Evolutionary conservation across 306 rosid species (phyloP), one percentile per base, ranked within the genome.

Genomic region (Notholithocarpus densiflorus): DNA sequence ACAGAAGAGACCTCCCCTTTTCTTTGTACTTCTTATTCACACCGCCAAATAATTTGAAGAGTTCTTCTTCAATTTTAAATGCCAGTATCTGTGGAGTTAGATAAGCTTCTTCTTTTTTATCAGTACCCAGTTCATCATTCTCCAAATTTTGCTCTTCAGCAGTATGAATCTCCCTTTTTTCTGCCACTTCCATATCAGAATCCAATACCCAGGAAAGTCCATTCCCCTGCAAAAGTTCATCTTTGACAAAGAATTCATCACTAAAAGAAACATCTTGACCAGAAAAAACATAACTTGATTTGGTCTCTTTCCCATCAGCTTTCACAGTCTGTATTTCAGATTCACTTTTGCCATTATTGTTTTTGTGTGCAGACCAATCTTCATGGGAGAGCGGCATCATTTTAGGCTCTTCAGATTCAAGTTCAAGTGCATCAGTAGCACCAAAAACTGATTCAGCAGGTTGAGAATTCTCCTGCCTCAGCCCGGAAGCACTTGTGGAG

Each of bases 1-100:
- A 96, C 75, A 96, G 59, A 82, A 96, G 99, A 68, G 99, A 96
- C 84, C 99, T 93, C 52, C 99, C 99, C 87, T 89, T 96, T 87
- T 96, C 99, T 81, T 96, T 96, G 86, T 96, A 96, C 90, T 96
- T 96, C 86, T 96, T 96, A 88, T 96, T 96, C 82, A 91, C 99
- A 80, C 99, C 99, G 62, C 93, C 91, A 88, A 92, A 96, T 76
- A 96, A 86, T 84, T 93, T 96, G 87, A 93, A 96, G 40, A 93
- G 89, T 77, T 96, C 98, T 62, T 40, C 92, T 83, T 96, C 99
- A 55, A 96, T 90, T 80, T 85, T 80, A 71, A 80, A 80, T 0
- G 99, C 98, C 80, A 96, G 73, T 74, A 80, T 68, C 75, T 92
- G 88, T 32, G 94, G 94, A 68, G 87, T 79, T 60, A 75, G 82